Conservation (phyloP, 1,284 basidiomycete genomes). For the Cryptococcus sp. region DNA sequence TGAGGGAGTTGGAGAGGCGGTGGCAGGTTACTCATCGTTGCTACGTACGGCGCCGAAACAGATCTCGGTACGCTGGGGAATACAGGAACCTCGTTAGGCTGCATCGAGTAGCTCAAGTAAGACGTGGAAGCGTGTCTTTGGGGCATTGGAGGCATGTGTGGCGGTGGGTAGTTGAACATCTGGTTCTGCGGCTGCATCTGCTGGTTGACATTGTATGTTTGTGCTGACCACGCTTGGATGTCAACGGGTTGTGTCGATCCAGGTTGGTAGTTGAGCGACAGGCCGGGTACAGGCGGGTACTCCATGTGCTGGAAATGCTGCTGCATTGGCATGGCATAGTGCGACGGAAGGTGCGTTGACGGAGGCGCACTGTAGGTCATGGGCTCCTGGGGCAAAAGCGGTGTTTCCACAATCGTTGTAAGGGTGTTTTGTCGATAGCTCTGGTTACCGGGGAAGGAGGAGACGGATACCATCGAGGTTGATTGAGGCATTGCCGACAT, state of each 20-base stretch:
- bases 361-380: slow-evolving; percentile 14
- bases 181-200: slow-evolving; percentile 1
- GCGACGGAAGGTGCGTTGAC: slow-evolving; percentile 11
- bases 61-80: slow-evolving; percentile 18
- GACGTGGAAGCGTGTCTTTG: slow-evolving; percentile 21
- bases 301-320: slow-evolving; percentile 17
- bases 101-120: slow-evolving; percentile 16
- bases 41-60: slow-evolving; percentile 16
- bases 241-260: slow-evolving; percentile 12
- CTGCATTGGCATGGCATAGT: slow-evolving; percentile 11
- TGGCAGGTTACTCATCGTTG: slow-evolving; percentile 10
- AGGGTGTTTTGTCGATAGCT: slow-evolving; percentile 19
- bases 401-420: slow-evolving; percentile 25
- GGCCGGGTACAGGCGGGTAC: slow-evolving; percentile 18
- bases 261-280: slow-evolving; percentile 18
- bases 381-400: slow-evolving; percentile 14
- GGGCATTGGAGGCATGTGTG: slow-evolving; percentile 10
- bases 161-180: slow-evolving; percentile 1
- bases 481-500: slow-evolving; percentile 17
- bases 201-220: slow-evolving; percentile 14
- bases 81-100: slow-evolving; percentile 13
- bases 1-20: slow-evolving; percentile 10
- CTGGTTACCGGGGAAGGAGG: slow-evolving; percentile 18
- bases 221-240: slow-evolving; percentile 23
- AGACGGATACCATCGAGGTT: slow-evolving; percentile 22